Conservation (phyloP, 352 stramenopile species). For the Paralagenidium karlingii region DNA sequence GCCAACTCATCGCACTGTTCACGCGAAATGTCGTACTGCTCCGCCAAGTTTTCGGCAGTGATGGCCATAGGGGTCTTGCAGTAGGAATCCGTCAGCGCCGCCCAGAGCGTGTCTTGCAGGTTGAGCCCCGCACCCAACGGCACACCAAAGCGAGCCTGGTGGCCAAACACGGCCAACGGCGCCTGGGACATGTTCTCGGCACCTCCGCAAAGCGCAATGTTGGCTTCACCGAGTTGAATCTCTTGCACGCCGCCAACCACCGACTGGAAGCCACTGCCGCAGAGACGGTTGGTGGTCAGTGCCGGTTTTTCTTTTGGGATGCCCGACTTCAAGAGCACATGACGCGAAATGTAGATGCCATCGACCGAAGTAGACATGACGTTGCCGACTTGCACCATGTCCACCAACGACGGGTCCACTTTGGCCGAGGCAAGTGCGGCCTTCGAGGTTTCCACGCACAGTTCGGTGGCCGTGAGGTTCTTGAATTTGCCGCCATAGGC, state of each 20-base stretch:
- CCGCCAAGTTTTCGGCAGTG: conserved; percentile 97
- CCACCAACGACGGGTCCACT: conserved; percentile 82
- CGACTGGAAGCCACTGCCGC: conserved; percentile 95
- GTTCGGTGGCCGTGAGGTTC: conserved; percentile 83
- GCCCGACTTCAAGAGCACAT: conserved; percentile 89
- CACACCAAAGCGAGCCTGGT: conserved; percentile 89
- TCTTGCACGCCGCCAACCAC: conserved; percentile 87
- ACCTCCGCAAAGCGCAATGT: conserved; percentile 85
- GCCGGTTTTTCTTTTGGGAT: conserved; percentile 84
- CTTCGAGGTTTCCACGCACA: conserved; percentile 79
- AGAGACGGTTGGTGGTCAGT: conserved; percentile 97
- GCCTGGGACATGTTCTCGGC: conserved; percentile 95
- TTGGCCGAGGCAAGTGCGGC: conserved; percentile 63
- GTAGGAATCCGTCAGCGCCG: conserved; percentile 93
- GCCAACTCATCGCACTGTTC: conserved; percentile 93
- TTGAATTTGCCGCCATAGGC: conserved; percentile 93
- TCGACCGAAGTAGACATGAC: conserved; percentile 91
- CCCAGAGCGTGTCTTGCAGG: conserved; percentile 94
- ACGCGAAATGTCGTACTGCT: conserved; percentile 89
- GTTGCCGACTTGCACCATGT: conserved; percentile 94
- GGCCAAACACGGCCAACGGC: conserved; percentile 86
- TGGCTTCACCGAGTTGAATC: conserved; percentile 83
- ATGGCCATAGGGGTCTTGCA: conserved; percentile 94
- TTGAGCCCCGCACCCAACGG: conserved; percentile 86
- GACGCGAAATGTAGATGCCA: conserved; percentile 89